Conservation (phyloP, 495 filamentous ascomycete species). For the Lasiosphaeria ovina region DNA sequence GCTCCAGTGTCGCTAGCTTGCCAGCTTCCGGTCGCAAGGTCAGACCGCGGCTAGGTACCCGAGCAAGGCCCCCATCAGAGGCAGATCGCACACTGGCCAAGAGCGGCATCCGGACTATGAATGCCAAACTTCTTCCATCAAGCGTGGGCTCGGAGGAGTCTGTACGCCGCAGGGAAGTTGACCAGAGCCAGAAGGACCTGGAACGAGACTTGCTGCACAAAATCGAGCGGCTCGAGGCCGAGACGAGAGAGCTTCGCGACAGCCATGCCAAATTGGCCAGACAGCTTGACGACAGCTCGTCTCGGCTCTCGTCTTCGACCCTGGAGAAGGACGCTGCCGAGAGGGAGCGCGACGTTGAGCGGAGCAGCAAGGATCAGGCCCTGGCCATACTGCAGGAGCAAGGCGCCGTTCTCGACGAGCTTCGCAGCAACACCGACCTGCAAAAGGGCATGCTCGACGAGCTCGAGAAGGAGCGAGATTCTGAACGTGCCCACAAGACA, state of each 20-base stretch:
- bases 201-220: conserved; percentile 32
- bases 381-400: conserved; percentile 35
- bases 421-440: conserved; percentile 40
- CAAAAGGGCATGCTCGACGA: conserved; percentile 36
- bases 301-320: conserved; percentile 6
- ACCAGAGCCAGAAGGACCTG: conserved; percentile 19
- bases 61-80: conserved; percentile 27
- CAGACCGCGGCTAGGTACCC: conserved; percentile 33
- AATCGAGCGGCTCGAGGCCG: conserved; percentile 43
- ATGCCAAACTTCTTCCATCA: conserved; percentile 29
- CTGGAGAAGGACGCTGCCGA: conserved; percentile 24
- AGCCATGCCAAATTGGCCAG: conserved; percentile 31
- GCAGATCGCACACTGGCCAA: conserved; percentile 24
- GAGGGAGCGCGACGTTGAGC: conserved; percentile 33
- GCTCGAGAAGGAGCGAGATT: conserved; percentile 30
- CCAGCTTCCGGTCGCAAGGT: conserved; percentile 24
- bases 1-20: conserved; percentile 30
- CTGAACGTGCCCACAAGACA: conserved; percentile 21
- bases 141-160: conserved; percentile 12
- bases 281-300: conserved; percentile 34
- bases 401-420: conserved; percentile 41
- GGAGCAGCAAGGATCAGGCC: conserved; percentile 21
- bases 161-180: conserved; percentile 20
- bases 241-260: conserved; percentile 36
- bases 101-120: conserved; percentile 32